phyloP scores from a whole-genome alignment of 768 basidiomycete genomes.

The Pleurotus platypus region DNA sequence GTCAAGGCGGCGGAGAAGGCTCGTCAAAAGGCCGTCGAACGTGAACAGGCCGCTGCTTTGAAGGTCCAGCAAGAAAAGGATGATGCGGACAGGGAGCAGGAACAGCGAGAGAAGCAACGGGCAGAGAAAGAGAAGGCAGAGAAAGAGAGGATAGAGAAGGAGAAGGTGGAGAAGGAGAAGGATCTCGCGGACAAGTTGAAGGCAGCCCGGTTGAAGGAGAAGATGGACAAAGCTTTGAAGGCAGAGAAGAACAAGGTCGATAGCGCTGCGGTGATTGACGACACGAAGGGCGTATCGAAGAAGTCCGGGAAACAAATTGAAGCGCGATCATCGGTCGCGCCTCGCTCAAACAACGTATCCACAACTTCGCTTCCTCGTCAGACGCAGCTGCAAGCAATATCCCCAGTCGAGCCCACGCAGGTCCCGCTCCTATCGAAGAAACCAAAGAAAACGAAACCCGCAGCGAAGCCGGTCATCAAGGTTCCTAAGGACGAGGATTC shows the following conservation, averaged over 20 bases:
- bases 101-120: slow-evolving; percentile 31
- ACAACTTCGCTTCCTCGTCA: slow-evolving; percentile 15
- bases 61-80: slow-evolving; percentile 36
- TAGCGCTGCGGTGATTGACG: neutral
- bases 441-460: slow-evolving; percentile 78
- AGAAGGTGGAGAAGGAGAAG: slow-evolving; percentile 31
- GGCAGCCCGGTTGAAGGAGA: slow-evolving; percentile 22
- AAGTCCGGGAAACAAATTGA: slow-evolving; percentile 6
- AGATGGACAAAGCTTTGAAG: slow-evolving; percentile 26
- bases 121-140: slow-evolving; percentile 26
- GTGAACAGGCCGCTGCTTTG: slow-evolving; percentile 38
- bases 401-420: slow-evolving; percentile 40
- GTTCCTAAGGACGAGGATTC: slow-evolving; percentile 55
- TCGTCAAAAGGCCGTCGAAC: slow-evolving; percentile 54
- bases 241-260: slow-evolving; percentile 14
- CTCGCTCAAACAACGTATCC: slow-evolving; percentile 9
- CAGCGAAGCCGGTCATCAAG: slow-evolving; percentile 48
- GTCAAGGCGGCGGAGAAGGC: slow-evolving; percentile 53
- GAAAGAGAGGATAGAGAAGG: slow-evolving; percentile 32
- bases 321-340: neutral
- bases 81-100: slow-evolving; percentile 33
- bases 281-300: slow-evolving; percentile 9
- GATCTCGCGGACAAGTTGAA: slow-evolving; percentile 34
- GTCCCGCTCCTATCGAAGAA: slow-evolving; percentile 78
- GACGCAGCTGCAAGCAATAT: slow-evolving; percentile 18